Evolutionary conservation across 805 yeast species (phyloP).

Genomic region (Candida lessepsii): DNA sequence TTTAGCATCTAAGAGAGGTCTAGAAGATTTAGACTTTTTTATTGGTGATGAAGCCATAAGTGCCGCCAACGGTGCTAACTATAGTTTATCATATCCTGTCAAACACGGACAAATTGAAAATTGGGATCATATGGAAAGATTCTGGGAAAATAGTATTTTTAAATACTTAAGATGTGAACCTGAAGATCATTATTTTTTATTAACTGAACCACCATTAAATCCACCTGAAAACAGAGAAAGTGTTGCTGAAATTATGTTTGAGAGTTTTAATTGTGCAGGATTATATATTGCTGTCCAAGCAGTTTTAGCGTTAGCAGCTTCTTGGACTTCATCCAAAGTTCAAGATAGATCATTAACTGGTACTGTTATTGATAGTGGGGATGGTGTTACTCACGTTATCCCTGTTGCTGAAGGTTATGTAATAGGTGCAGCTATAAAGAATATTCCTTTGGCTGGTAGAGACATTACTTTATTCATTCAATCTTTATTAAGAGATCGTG

Average conservation of each 20-base stretch:
- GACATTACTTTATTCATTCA: conserved; percentile 95
- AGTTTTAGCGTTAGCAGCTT: conserved; percentile 95
- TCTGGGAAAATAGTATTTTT: conserved; percentile 97
- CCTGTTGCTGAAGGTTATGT: conserved; percentile 99
- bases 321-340: conserved; percentile 97
- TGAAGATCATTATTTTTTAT: conserved; percentile 92
- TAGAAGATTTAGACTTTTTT: conserved; percentile 89
- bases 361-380: conserved; percentile 97
- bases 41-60: conserved; percentile 94
- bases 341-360: conserved; percentile 95
- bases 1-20: conserved; percentile 66
- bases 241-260: conserved; percentile 98
- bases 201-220: conserved; percentile 97
- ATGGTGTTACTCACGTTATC: conserved; percentile 98
- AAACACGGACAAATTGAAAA: conserved; percentile 98
- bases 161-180: conserved; percentile 97
- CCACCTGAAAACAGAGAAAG: conserved; percentile 99
- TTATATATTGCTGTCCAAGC: conserved; percentile 98
- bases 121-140: conserved; percentile 99
- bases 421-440: conserved; percentile 94
- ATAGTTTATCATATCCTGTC: conserved; percentile 86
- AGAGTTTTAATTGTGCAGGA: conserved; percentile 98
- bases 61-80: conserved; percentile 89
- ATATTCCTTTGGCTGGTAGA: conserved; percentile 98
- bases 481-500: conserved; percentile 90